Conservation (phyloP, 495 filamentous ascomycete species). For the Aspergillus carlsbadensis region DNA sequence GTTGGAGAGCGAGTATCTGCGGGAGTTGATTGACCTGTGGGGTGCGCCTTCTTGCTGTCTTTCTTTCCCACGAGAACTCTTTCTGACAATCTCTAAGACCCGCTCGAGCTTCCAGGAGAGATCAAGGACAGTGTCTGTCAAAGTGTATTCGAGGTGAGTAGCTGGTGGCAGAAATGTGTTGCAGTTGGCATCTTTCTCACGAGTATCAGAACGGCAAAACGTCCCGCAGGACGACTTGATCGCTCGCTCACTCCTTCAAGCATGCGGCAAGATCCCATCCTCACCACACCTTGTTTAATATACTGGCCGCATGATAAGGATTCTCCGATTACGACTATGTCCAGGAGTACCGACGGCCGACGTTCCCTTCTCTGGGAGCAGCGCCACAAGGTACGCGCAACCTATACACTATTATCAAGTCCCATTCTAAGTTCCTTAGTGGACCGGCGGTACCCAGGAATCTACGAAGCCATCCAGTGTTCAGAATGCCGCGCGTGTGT, state of each 20-base stretch:
- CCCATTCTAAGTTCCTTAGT: background rate
- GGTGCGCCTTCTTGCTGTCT: background rate
- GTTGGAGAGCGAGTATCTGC: constrained; percentile 6
- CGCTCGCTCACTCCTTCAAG: constrained; percentile 6
- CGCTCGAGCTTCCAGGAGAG: background rate
- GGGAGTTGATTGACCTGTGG: constrained; percentile 9
- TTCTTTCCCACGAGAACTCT: background rate
- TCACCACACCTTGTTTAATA: background rate
- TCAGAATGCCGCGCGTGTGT: constrained; percentile 12
- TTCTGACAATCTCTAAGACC: constrained; percentile 1
- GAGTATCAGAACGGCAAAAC: background rate
- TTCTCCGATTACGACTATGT: constrained; percentile 12
- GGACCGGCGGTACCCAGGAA: background rate
- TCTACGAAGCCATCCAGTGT: constrained; percentile 12
- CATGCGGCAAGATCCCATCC: background rate
- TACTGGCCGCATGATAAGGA: background rate
- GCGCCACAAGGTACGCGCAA: constrained; percentile 5
- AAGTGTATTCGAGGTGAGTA: constrained; percentile 2
- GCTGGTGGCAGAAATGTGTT: background rate
- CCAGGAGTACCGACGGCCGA: constrained; percentile 10
- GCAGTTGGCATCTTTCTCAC: background rate
- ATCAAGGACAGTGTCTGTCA: background rate
- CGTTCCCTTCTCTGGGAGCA: constrained; percentile 9
- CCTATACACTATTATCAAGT: background rate
- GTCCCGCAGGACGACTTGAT: background rate